Conservation (phyloP, 139 green algal genomes). For the Picochlorum costavermella region DNA sequence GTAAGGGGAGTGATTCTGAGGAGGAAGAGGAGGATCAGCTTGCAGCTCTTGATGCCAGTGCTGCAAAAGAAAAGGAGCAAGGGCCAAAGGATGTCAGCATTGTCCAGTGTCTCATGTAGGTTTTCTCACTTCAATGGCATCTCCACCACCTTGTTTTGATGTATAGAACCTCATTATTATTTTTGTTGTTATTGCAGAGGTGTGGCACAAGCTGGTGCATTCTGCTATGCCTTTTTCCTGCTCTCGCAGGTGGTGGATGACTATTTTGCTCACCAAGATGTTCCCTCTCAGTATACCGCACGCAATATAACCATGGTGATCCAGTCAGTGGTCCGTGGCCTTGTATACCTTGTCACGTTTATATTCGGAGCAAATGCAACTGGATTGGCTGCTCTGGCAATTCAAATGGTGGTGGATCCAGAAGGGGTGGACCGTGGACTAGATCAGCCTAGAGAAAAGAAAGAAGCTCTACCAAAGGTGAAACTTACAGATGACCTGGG, state of each 20-base stretch:
- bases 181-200: conserved; percentile 16
- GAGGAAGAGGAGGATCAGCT: conserved; percentile 12
- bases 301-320: conserved; percentile 43
- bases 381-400: conserved; percentile 17
- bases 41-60: conserved; percentile 4
- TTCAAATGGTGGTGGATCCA: not conserved
- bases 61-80: conserved; percentile 1
- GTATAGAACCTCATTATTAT: conserved; percentile 3
- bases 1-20: not conserved
- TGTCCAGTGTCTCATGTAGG: conserved; percentile 18
- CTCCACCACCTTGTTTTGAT: not conserved
- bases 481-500: conserved; percentile 24
- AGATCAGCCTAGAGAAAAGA: not conserved
- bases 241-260: conserved; percentile 14
- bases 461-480: conserved; percentile 4
- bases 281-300: conserved; percentile 37
- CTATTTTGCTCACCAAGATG: conserved; percentile 30
- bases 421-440: not conserved
- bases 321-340: conserved; percentile 29
- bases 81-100: conserved; percentile 11
- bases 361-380: conserved; percentile 47
- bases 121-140: not conserved
- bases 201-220: conserved; percentile 22
- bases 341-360: conserved; percentile 49
- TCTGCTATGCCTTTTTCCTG: conserved; percentile 26